These are phyloP conservation scores for Usnea hakonensis DNA, from an alignment of 495 filamentous ascomycete species.

Conservation along the genomic window DNA sequence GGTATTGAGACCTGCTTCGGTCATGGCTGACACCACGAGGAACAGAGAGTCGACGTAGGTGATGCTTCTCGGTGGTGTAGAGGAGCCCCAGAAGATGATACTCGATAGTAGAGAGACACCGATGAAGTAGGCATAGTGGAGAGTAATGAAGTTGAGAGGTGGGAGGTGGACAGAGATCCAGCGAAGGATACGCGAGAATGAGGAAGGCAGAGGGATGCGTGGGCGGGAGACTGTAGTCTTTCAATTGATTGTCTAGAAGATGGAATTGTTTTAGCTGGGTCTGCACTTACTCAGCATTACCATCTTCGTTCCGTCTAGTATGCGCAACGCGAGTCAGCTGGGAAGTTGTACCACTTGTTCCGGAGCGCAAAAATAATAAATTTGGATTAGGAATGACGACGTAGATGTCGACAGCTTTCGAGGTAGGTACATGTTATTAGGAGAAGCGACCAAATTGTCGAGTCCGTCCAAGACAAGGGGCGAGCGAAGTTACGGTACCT, in stretches of 20 bases:
- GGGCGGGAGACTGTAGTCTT: constrained; percentile 1
- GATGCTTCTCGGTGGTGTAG: constrained; percentile 53
- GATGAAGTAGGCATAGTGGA: constrained; percentile 76
- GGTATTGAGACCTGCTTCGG: constrained; percentile 66
- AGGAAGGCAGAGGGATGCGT: constrained; percentile 7
- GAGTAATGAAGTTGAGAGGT: constrained; percentile 66
- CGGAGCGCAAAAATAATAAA: background rate
- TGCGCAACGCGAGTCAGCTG: background rate
- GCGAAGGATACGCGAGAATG: constrained; percentile 11
- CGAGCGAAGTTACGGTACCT: no score
- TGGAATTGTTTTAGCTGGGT: background rate
- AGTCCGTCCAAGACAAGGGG: no score
- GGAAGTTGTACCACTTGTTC: background rate
- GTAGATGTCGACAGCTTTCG: background rate
- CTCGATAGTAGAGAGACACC: constrained; percentile 54
- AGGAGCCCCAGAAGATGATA: constrained; percentile 65
- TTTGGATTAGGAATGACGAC: background rate
- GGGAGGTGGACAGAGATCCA: constrained; percentile 33
- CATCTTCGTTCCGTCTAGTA: background rate
- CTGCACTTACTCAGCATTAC: background rate
- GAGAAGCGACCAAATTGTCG: background rate
- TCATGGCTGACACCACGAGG: constrained; percentile 71
- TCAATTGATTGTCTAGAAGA: background rate
- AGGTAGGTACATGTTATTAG: background rate
- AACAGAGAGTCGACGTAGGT: constrained; percentile 71